phyloP scores from a whole-genome alignment of 2,329 filamentous ascomycete genomes.

The Escovopsis sp. region DNA sequence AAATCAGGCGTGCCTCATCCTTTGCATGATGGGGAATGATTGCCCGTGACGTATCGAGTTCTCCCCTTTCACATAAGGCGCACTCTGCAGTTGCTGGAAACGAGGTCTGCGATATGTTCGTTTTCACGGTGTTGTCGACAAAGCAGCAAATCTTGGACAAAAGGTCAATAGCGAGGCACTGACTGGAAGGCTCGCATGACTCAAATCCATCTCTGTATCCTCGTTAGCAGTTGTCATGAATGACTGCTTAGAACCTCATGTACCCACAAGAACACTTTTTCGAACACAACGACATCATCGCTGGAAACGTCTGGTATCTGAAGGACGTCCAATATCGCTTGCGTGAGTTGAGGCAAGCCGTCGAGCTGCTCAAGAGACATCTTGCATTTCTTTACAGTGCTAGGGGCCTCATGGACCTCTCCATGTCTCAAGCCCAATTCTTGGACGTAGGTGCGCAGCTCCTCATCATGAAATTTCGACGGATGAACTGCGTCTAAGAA shows the following conservation, averaged over 20 bases:
- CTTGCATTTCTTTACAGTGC: constrained; percentile 17
- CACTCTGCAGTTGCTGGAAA: constrained; percentile 7
- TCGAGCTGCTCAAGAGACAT: constrained; percentile 7
- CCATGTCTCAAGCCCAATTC: constrained; percentile 15
- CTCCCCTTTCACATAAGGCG: constrained; percentile 12
- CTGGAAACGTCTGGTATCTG: constrained; percentile 9
- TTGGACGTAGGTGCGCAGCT: constrained; percentile 16
- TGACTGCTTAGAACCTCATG: background rate
- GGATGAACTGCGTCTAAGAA: constrained; percentile 14
- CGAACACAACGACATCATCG: constrained; percentile 15
- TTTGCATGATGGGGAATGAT: constrained; percentile 11
- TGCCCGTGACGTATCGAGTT: background rate
- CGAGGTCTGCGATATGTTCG: background rate
- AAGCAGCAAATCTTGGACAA: constrained; percentile 35
- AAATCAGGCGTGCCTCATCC: constrained; percentile 27
- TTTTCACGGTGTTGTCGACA: constrained; percentile 1
- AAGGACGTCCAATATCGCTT: constrained; percentile 16
- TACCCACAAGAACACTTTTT: constrained; percentile 32
- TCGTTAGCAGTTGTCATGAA: constrained; percentile 8
- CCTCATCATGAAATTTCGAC: constrained; percentile 15
- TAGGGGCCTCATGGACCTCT: constrained; percentile 3
- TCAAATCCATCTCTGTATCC: constrained; percentile 23
- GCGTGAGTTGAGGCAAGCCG: constrained; percentile 10
- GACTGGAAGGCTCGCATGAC: constrained; percentile 30
- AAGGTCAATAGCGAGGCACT: constrained; percentile 37